A percentile compares a stretch with the other conserved stretches of the same genome.
These are phyloP conservation scores for Aureobasidium sp. DNA, from an alignment of 2,329 filamentous ascomycete genomes.

Conservation along the genomic window DNA sequence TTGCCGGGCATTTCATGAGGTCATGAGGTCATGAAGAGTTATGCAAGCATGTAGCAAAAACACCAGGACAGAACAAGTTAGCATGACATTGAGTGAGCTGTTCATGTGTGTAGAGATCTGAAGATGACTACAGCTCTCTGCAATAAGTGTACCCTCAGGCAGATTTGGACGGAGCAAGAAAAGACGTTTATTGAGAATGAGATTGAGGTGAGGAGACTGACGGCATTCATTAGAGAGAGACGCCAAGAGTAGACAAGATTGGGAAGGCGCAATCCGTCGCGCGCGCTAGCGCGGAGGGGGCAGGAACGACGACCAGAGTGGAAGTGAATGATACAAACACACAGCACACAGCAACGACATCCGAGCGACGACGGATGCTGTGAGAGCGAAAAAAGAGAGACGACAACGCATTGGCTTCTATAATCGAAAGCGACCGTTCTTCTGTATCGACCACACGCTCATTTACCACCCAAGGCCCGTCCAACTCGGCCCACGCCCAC, in stretches of 20 bases:
- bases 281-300: slow-evolving; percentile 2
- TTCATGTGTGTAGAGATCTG: background rate
- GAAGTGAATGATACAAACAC: slow-evolving; percentile 1
- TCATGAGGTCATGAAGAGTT: background rate
- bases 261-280: slow-evolving; percentile 8
- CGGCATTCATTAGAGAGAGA: background rate
- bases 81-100: background rate
- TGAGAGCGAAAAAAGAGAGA: background rate
- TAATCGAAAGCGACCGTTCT: slow-evolving; percentile 15
- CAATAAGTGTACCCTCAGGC: background rate
- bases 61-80: background rate
- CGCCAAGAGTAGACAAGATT: background rate
- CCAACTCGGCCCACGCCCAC: background rate
- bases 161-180: background rate
- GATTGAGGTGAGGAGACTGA: background rate
- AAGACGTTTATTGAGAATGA: background rate
- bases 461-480: slow-evolving; percentile 6
- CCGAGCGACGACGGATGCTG: background rate
- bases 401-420: slow-evolving; percentile 12
- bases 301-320: background rate
- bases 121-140: too few relatives aligned
- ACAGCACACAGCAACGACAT: background rate
- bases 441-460: slow-evolving; percentile 16
- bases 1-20: background rate
- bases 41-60: background rate